phyloP scores from a whole-genome alignment of 2,329 filamentous ascomycete genomes.

The Aspergillus fijiensis region DNA sequence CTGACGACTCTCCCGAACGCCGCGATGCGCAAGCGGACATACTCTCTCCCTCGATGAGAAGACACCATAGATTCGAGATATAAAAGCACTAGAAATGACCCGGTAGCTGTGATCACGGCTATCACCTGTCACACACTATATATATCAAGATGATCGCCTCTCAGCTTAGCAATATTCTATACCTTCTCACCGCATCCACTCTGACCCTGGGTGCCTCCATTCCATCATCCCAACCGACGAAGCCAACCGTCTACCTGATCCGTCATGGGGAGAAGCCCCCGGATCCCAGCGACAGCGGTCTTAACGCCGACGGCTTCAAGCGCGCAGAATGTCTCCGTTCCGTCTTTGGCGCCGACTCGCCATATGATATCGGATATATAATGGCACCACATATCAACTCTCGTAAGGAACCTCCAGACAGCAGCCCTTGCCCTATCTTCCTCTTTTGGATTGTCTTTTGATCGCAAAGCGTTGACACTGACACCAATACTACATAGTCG shows the following conservation, averaged over 20 bases:
- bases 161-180: neutral
- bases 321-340: constrained; percentile 31
- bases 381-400: constrained; percentile 27
- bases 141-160: neutral
- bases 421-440: too few species aligned
- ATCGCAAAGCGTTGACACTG: neutral
- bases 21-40: neutral
- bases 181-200: neutral
- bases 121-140: too few species aligned
- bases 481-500: constrained; percentile 7
- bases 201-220: neutral
- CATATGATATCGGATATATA: constrained; percentile 29
- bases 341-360: constrained; percentile 26
- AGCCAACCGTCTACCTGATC: constrained; percentile 30
- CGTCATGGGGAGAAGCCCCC: constrained; percentile 33
- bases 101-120: neutral
- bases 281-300: constrained; percentile 23
- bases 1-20: neutral
- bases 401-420: constrained; percentile 14
- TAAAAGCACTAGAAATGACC: neutral
- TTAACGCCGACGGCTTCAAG: constrained; percentile 25
- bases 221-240: constrained; percentile 1
- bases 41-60: neutral
- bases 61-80: neutral
- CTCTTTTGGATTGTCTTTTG: neutral